Conservation (phyloP, 2,329 filamentous ascomycete species). For the Cordyceps cateniannulata region DNA sequence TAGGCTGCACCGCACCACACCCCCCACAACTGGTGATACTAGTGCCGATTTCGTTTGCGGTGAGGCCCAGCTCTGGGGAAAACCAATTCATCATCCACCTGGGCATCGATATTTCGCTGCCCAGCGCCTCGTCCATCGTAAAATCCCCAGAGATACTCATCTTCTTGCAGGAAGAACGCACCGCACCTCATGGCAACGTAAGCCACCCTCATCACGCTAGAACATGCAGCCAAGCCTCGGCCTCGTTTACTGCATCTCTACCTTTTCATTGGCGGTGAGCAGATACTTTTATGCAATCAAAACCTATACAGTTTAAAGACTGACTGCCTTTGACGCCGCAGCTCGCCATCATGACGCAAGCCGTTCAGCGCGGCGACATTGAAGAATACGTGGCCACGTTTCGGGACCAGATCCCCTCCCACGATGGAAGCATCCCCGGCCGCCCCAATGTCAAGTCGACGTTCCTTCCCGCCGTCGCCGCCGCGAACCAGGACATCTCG, state of each 20-base stretch:
- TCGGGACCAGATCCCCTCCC: not conserved
- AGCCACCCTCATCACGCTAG: not conserved
- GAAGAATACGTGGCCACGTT: constrained; percentile 4
- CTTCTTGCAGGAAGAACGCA: not conserved
- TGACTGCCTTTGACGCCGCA: not conserved
- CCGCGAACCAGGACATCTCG: constrained; percentile 5
- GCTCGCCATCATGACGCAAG: not conserved
- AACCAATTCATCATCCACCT: not conserved
- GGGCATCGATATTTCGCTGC: not conserved
- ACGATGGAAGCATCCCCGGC: not conserved
- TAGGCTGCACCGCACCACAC: too few relatives aligned
- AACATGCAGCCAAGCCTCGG: not conserved
- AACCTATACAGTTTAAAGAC: not conserved
- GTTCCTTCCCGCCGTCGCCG: not conserved
- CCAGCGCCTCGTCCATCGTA: not conserved
- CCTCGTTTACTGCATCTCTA: not conserved
- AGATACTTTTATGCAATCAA: not conserved
- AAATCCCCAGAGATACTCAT: not conserved
- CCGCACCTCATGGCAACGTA: not conserved
- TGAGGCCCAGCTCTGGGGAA: not conserved
- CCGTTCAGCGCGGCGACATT: constrained; percentile 1
- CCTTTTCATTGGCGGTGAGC: not conserved
- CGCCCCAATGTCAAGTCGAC: not conserved
- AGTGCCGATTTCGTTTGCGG: not conserved
- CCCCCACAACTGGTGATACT: too few relatives aligned